Base-by-base conservation (phyloP, 2,329 filamentous ascomycete species). In the Teratosphaeria pseudoeucalypti region DNA sequence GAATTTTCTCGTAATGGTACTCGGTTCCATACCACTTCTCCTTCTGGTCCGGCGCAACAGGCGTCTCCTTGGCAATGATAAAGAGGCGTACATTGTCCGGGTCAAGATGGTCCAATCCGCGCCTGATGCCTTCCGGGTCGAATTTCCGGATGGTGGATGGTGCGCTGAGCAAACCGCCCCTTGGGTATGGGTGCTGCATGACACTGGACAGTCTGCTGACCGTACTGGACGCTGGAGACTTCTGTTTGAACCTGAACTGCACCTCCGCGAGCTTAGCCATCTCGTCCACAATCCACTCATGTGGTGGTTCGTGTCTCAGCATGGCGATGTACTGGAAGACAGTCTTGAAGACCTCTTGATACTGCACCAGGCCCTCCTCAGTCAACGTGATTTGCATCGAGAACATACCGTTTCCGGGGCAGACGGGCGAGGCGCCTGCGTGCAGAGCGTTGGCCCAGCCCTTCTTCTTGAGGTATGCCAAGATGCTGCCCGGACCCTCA, bases 1-100 rank as follows among this genome's bases (percentile, higher is more conserved):
- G 86, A 39, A 99, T 89, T 70, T 85, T 87, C 70, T 95, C 88
- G 34, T 86, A 82, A 63, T 85, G 89, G 75, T 96, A 95, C 70
- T 97, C 92, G 0, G 94, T 99, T 9, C 92, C 92, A 68, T 99
- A 99, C 94, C 94, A 99, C 71, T 92, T 90, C 77, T 99, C 94
- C 70, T 88, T 95, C 72, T 86, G 77, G 64, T 95, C 82, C 89
- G 90, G 96, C 57, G 84, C 82, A 0, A 90, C 92, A 0, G 92
- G 92, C 65, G 86, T 88, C 9, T 89, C 87, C 69, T 91, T 89
- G 27, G 90, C 92, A 32, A 95, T 85, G 56, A 97, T 80, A 1
- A 85, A 86, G 72, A 96, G 82, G 34, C 90, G 84, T 76, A 97
- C 91, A 71, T 96, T 97, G 71, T 97, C 92, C 0, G 92, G 89